Conservation (phyloP, 1,284 basidiomycete genomes). For the Puccinia novopanici region DNA sequence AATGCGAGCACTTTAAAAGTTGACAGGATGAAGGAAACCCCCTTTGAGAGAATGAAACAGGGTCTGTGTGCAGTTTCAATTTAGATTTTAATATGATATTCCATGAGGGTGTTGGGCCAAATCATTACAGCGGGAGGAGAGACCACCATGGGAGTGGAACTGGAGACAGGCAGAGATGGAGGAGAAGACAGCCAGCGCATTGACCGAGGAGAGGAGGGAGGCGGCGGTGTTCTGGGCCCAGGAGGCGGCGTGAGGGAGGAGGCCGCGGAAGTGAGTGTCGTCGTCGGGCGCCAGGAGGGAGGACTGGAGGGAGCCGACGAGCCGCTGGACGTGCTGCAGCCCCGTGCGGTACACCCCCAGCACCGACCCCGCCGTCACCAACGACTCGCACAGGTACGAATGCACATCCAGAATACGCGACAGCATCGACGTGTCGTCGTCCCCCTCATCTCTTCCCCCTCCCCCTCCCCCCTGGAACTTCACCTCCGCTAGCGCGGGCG, state of each 20-base stretch:
- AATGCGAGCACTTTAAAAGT: no score
- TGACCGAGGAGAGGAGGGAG: background rate
- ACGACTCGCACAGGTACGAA: constrained; percentile 9
- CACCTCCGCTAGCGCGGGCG: constrained; percentile 22
- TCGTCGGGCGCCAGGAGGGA: background rate
- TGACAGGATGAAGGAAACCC: no score
- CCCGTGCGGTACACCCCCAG: background rate
- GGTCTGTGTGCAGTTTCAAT: no score
- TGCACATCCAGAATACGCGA: constrained; percentile 18
- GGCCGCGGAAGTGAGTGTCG: background rate
- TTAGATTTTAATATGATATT: no score
- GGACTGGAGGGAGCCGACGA: background rate
- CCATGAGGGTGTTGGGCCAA: no score
- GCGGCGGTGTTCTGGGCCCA: background rate
- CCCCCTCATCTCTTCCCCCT: background rate
- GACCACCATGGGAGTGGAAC: background rate
- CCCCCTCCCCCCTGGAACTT: background rate
- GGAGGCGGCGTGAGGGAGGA: background rate
- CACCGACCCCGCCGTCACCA: background rate
- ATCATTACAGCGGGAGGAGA: no score
- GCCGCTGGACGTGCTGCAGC: background rate
- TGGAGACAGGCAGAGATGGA: background rate
- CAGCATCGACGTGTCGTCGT: no score
- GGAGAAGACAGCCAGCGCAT: background rate
- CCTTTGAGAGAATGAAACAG: no score